phyloP scores from a whole-genome alignment of 176 grass and related monocot genomes.

The Carex kokanica region DNA sequence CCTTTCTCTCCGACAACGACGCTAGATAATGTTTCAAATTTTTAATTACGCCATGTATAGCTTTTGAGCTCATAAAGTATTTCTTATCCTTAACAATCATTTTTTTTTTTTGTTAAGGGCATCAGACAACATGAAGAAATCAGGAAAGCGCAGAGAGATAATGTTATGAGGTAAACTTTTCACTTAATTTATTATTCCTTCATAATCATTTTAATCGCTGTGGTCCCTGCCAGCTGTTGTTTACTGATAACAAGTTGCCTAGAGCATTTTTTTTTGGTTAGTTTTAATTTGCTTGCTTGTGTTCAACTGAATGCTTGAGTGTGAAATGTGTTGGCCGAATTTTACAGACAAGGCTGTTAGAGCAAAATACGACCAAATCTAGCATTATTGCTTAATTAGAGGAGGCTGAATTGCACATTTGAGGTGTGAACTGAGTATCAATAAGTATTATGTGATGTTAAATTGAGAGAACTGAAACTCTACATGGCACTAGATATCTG shows the following conservation, averaged over 20 bases:
- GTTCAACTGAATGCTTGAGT: neutral
- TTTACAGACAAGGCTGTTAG: neutral
- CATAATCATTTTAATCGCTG: neutral
- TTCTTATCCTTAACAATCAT: too few relatives aligned
- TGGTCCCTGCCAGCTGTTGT: neutral
- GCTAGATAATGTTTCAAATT: too few relatives aligned
- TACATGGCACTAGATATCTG: neutral
- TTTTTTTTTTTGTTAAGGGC: conserved; percentile 25
- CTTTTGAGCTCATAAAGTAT: too few relatives aligned
- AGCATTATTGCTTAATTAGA: neutral
- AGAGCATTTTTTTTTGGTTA: neutral
- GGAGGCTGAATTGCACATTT: neutral
- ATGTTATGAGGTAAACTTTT: conserved; percentile 30
- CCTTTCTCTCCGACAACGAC: neutral
- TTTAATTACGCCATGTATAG: too few relatives aligned
- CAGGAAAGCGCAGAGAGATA: conserved; percentile 36
- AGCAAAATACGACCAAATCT: neutral
- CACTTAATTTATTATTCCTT: neutral
- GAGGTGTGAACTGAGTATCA: neutral
- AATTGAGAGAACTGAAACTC: neutral
- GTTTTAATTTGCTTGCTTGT: neutral
- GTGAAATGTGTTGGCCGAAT: neutral
- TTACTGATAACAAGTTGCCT: too few relatives aligned
- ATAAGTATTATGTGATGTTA: neutral
- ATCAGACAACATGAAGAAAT: conserved; percentile 45